These are phyloP conservation scores for Oryza coarctata DNA, from an alignment of 176 grass and related monocot genomes.

Conservation along the genomic window DNA sequence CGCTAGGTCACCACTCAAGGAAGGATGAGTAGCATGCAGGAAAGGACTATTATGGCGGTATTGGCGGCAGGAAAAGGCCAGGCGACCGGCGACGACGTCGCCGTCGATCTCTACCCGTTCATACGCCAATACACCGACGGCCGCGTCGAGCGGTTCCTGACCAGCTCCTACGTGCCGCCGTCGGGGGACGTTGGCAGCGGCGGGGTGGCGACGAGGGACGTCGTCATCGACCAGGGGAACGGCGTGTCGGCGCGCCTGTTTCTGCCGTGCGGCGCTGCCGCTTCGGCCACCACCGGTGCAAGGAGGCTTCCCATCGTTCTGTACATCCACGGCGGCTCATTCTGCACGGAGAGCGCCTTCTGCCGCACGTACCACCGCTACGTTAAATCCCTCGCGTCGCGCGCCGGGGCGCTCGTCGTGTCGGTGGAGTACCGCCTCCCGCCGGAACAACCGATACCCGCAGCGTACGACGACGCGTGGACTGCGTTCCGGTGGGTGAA, in stretches of 20 bases:
- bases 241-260: slow-evolving; percentile 12
- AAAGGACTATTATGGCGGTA: no score
- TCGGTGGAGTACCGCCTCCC: slow-evolving; percentile 53
- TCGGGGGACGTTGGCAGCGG: background rate
- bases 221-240: background rate
- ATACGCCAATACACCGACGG: background rate
- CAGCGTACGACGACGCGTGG: slow-evolving; percentile 41
- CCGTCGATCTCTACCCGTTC: background rate
- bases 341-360: slow-evolving; percentile 37
- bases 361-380: slow-evolving; percentile 30
- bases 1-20: no score
- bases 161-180: background rate
- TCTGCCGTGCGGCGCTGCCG: background rate
- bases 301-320: slow-evolving; percentile 38
- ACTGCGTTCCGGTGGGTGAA: slow-evolving; percentile 16
- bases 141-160: background rate
- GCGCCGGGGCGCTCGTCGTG: slow-evolving; percentile 27
- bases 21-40: no score
- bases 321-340: slow-evolving; percentile 51
- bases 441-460: slow-evolving; percentile 46
- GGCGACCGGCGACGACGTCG: no score
- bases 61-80: no score
- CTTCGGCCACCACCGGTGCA: background rate
- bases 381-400: slow-evolving; percentile 26
- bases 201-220: background rate